Evolutionary conservation across 176 grass and related monocot species (phyloP), one percentile per base, ranked within the genome.

Genomic region (Saccharum officinarum): DNA sequence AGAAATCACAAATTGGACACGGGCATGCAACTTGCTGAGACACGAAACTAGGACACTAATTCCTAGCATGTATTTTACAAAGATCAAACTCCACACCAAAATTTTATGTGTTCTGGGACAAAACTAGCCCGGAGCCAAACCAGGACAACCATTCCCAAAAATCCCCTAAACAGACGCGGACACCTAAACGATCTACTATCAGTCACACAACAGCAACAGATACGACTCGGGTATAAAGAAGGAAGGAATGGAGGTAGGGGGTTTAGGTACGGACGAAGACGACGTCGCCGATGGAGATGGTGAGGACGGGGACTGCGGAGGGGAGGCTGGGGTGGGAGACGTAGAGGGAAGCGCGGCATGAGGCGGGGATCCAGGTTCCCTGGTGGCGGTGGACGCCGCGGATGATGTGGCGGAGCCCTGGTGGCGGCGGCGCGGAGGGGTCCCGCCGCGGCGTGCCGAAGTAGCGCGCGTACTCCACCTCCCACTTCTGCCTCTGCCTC

Each of bases 401-500:
- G 34, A 69, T 42, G 14, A 89, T 45, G 65, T 67, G 69, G 38
- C 87, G 87, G 18, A 89, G 87, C 36, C 73, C 84, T 41, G 84
- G 82, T 4, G 87, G 83, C 47, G 76, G 75, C 38, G 75, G 52
- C 40, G 75, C 22, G 37, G 76, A 54, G 60, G 78, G 62, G 67
- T 36, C 22, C 50, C 23, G 77, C 80, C 36, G 73, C 34, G 85
- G 90, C 63, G 73, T 80, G n/a, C 65, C 69, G 87, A 92, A 94
- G 87, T 87, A 94, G 68, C 92, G 89, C 37, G 90, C 81, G 45
- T 90, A 94, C 41, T 90, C 90, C 63, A 94, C 92, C 61, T 73
- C 82, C 89, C 92, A 92, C 74, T 77, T 77, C 64, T 86, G 57
- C 82, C 54, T 22, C 82, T 17, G 55, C 47, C 40, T 8, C 66